Evolutionary conservation across 495 filamentous ascomycete species (phyloP).

Genomic region (Talaromyces nanjingensis): DNA sequence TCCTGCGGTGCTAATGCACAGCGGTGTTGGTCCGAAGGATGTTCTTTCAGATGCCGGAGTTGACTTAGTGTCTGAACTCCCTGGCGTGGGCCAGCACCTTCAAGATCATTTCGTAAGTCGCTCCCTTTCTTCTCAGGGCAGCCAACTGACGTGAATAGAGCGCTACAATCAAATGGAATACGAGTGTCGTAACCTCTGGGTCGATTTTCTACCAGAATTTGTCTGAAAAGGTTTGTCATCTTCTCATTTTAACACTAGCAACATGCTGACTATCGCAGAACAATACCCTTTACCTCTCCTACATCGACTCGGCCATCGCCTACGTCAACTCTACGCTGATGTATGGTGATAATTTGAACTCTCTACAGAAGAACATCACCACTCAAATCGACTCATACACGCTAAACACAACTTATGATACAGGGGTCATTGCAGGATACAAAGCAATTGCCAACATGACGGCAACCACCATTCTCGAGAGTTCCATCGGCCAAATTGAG

Average conservation of each 20-base stretch:
- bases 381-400: conserved; percentile 13
- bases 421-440: conserved; percentile 24
- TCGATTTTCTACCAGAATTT: conserved; percentile 23
- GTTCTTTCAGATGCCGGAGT: conserved; percentile 31
- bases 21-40: conserved; percentile 37
- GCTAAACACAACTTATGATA: conserved; percentile 22
- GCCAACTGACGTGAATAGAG: conserved; percentile 16
- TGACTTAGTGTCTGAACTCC: conserved; percentile 34
- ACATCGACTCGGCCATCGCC: conserved; percentile 26
- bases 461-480: conserved; percentile 21
- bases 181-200: conserved; percentile 20
- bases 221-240: conserved; percentile 17
- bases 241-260: not conserved
- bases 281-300: conserved; percentile 21
- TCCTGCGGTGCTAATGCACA: conserved; percentile 46
- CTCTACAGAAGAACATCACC: conserved; percentile 16
- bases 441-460: conserved; percentile 27
- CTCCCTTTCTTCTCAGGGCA: not conserved
- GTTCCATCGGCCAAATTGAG: conserved; percentile 22
- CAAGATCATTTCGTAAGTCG: conserved; percentile 38
- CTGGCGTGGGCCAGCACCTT: conserved; percentile 44
- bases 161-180: conserved; percentile 23
- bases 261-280: conserved; percentile 16
- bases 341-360: conserved; percentile 14
- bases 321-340: conserved; percentile 23